Percentiles rank a stretch among this genome's conserved stretches.
phyloP scores from a whole-genome alignment of 176 grass and related monocot species.

The Eremochloa ophiuroides region DNA sequence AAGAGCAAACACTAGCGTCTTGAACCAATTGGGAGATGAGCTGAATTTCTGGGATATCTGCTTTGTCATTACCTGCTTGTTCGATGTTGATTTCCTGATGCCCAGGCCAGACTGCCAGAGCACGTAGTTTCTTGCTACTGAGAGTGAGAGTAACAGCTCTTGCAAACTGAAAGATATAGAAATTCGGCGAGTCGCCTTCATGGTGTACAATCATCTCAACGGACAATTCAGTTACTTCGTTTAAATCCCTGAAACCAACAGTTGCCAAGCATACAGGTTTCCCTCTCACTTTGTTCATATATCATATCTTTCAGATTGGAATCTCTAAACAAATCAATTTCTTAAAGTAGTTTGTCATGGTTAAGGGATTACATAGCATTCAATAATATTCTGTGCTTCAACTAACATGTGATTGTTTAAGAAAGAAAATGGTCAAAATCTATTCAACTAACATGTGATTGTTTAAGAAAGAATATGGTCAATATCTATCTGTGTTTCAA shows the following conservation, averaged over 20 bases:
- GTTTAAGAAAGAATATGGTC: not conserved
- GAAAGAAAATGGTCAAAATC: too few relatives aligned
- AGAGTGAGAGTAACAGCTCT: not conserved
- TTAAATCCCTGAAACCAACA: not conserved
- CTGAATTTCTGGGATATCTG: not conserved
- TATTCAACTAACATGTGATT: too few relatives aligned
- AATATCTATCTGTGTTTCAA: not conserved
- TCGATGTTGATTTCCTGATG: not conserved
- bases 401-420: too few relatives aligned
- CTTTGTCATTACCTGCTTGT: not conserved
- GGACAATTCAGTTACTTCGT: not conserved
- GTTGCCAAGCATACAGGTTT: not conserved
- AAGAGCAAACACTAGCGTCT: not conserved
- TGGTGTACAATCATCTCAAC: not conserved
- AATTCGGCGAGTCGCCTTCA: not conserved
- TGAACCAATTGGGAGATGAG: not conserved
- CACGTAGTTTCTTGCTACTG: not conserved
- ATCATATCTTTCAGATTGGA: conserved; percentile 2
- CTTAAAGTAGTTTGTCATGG: not conserved
- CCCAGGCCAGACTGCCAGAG: not conserved
- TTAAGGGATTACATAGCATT: not conserved
- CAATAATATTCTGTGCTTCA: not conserved
- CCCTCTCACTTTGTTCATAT: conserved; percentile 9
- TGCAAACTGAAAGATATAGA: not conserved
- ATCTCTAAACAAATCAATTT: not conserved